A percentile compares a stretch with the other conserved stretches of the same genome.
phyloP scores from a whole-genome alignment of 2,329 filamentous ascomycete species.

The Claviceps pazoutovae region DNA sequence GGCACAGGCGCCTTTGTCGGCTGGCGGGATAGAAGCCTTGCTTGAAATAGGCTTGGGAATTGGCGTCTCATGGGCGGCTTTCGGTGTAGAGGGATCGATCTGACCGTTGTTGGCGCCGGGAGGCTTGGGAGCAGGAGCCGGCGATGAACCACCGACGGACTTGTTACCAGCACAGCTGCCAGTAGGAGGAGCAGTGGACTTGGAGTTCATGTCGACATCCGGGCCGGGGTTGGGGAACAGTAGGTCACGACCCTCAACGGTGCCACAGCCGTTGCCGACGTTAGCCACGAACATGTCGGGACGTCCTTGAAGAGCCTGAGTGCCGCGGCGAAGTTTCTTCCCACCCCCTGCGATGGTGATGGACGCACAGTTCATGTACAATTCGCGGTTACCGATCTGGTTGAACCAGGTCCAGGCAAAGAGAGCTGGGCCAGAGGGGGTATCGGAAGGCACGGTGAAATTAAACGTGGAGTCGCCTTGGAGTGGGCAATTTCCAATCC shows the following conservation, averaged over 20 bases:
- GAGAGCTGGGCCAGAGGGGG: constrained; percentile 33
- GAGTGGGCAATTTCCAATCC: constrained; percentile 21
- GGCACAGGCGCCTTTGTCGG: not conserved
- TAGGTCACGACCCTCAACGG: constrained; percentile 39
- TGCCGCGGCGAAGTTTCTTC: constrained; percentile 19
- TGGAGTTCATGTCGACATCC: constrained; percentile 19
- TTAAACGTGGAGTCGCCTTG: constrained; percentile 14
- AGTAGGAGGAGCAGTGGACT: not conserved
- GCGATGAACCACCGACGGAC: not conserved
- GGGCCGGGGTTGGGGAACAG: constrained; percentile 50
- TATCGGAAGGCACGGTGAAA: constrained; percentile 41
- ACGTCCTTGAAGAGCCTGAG: constrained; percentile 31
- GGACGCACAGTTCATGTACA: constrained; percentile 57
- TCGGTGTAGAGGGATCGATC: not conserved
- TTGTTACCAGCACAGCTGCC: not conserved
- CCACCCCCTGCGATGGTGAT: constrained; percentile 32
- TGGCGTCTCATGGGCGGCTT: not conserved
- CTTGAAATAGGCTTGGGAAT: not conserved
- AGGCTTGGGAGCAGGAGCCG: not conserved
- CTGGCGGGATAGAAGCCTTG: not conserved
- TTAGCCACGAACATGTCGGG: constrained; percentile 57
- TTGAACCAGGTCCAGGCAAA: constrained; percentile 54
- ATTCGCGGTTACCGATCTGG: constrained; percentile 48
- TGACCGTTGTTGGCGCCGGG: not conserved
- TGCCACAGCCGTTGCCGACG: constrained; percentile 41